Conservation (phyloP, 2,329 filamentous ascomycete genomes). For the Botryotinia globosa region DNA sequence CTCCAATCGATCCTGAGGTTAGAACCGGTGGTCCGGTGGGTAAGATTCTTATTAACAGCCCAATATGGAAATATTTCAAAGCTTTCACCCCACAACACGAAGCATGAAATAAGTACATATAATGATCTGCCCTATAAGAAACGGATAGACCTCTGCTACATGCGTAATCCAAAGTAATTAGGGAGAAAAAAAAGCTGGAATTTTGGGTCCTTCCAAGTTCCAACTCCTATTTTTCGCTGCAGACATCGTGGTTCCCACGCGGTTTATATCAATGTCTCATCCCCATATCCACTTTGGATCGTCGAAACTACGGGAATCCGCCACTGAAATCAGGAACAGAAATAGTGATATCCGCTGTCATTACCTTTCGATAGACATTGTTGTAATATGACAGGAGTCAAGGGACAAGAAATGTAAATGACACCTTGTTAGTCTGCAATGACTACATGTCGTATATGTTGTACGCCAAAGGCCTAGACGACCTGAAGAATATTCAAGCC, state of each 20-base stretch:
- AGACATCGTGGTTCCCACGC: neutral
- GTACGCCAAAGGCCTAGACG: neutral
- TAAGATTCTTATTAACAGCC: constrained; percentile 1
- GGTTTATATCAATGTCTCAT: constrained; percentile 15
- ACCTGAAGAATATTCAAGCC: neutral
- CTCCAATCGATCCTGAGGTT: neutral
- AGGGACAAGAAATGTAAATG: neutral
- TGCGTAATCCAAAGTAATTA: neutral
- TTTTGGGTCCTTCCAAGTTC: neutral
- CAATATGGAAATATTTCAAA: neutral
- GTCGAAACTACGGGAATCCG: constrained; percentile 2
- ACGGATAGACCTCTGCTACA: neutral
- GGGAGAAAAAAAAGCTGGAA: neutral
- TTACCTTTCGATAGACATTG: neutral
- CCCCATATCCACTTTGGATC: constrained; percentile 15
- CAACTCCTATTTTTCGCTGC: neutral
- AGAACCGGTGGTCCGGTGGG: constrained; percentile 12
- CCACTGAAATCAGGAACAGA: neutral
- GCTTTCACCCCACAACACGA: neutral
- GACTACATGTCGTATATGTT: neutral
- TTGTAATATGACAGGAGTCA: neutral
- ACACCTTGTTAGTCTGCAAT: neutral
- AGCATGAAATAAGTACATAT: neutral
- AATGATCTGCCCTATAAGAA: constrained; percentile 2
- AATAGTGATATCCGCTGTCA: neutral